Evolutionary conservation across 768 basidiomycete species (phyloP).

Genomic region (Leccinellum rugosiceps): DNA sequence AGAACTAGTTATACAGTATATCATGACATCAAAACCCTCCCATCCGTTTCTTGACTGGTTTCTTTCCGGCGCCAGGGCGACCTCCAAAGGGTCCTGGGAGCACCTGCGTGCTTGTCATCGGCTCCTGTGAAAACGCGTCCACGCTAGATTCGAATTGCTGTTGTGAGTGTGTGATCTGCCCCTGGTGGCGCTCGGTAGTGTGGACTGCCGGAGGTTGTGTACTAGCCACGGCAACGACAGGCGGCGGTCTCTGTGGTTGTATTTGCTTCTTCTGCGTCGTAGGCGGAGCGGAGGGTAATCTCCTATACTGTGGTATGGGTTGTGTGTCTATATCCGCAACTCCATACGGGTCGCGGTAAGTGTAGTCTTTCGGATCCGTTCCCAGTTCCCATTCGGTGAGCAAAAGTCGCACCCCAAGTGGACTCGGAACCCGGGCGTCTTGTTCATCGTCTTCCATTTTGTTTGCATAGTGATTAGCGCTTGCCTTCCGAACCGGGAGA

Average conservation of each 20-base stretch:
- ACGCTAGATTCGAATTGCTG: constrained; percentile 8
- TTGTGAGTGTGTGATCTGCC: constrained; percentile 17
- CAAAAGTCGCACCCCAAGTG: constrained; percentile 58
- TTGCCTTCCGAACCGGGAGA: constrained; percentile 41
- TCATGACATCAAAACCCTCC: constrained; percentile 61
- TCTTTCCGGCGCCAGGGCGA: constrained; percentile 46
- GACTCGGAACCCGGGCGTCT: constrained; percentile 29
- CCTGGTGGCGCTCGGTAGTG: constrained; percentile 3
- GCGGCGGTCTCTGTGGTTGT: constrained; percentile 36
- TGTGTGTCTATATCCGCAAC: constrained; percentile 20
- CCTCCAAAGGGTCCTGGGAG: constrained; percentile 72
- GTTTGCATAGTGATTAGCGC: constrained; percentile 27
- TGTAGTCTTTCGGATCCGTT: constrained; percentile 45
- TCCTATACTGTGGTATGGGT: constrained; percentile 15
- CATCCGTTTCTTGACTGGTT: constrained; percentile 59
- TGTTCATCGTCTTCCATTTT: constrained; percentile 15
- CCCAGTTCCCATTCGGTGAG: constrained; percentile 68
- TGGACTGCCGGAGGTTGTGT: constrained; percentile 19
- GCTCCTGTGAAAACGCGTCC: constrained; percentile 37
- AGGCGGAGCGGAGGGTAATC: not conserved
- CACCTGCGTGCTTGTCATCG: constrained; percentile 63
- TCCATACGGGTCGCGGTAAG: constrained; percentile 56
- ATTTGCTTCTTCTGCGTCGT: constrained; percentile 22
- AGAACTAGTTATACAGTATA: not conserved
- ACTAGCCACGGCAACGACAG: constrained; percentile 31